Percentiles rank a stretch among this genome's conserved stretches.
Evolutionary conservation across 2,329 filamentous ascomycete genomes (phyloP).

Genomic region (Xylaria polymorpha): DNA sequence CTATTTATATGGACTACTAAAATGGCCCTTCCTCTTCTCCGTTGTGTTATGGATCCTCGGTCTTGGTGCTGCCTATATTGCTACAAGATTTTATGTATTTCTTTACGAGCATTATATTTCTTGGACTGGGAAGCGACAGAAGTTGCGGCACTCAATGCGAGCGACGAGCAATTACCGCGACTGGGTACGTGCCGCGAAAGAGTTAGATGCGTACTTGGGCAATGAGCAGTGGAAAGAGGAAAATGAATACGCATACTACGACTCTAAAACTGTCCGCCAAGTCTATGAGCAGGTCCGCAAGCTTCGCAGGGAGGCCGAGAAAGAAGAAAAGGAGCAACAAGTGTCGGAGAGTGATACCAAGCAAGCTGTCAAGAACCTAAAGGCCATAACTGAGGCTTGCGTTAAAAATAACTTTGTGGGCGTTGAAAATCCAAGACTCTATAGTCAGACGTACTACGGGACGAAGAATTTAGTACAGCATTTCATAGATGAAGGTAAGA

Average conservation of each 20-base stretch:
- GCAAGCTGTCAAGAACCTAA: slow-evolving; percentile 78
- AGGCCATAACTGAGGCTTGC: slow-evolving; percentile 83
- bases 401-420: slow-evolving; percentile 98
- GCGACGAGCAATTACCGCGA: slow-evolving; percentile 79
- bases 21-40: slow-evolving; percentile 88
- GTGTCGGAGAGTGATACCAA: slow-evolving; percentile 52
- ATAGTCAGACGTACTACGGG: slow-evolving; percentile 96
- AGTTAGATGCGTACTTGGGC: slow-evolving; percentile 83
- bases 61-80: slow-evolving; percentile 78
- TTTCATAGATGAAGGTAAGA: slow-evolving; percentile 83
- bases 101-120: slow-evolving; percentile 91
- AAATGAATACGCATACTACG: slow-evolving; percentile 86
- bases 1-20: slow-evolving; percentile 86
- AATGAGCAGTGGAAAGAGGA: slow-evolving; percentile 84
- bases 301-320: slow-evolving; percentile 69
- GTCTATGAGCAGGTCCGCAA: slow-evolving; percentile 81
- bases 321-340: slow-evolving; percentile 54
- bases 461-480: slow-evolving; percentile 95
- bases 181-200: slow-evolving; percentile 83
- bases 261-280: slow-evolving; percentile 82
- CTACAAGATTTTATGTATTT: slow-evolving; percentile 89
- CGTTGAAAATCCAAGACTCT: slow-evolving; percentile 92
- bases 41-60: slow-evolving; percentile 84
- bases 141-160: slow-evolving; percentile 76
- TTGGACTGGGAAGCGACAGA: slow-evolving; percentile 84